Evolutionary conservation across 495 filamentous ascomycete species (phyloP).

Genomic region (Xanthoparmelia taractica): DNA sequence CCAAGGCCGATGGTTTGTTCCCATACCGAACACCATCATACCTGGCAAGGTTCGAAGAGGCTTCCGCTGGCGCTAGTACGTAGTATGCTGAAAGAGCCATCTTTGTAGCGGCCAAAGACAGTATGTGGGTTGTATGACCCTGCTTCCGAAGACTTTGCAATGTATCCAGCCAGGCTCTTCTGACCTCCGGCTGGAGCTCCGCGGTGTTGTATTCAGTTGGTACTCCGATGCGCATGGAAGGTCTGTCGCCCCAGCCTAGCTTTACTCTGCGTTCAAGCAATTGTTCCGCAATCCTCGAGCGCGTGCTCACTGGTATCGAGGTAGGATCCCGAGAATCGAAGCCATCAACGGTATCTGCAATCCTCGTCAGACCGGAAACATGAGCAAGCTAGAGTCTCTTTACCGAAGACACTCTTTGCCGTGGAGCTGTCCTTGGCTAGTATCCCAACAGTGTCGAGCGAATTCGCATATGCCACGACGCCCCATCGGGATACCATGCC

Average conservation of each 20-base stretch:
- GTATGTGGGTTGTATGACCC: conserved; percentile 61
- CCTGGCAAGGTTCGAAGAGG: conserved; percentile 93
- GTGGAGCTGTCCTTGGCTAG: conserved; percentile 46
- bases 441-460: conserved; percentile 87
- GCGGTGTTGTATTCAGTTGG: conserved; percentile 82
- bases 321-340: conserved; percentile 76
- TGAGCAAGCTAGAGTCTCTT: conserved; percentile 8
- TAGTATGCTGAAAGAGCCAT: conserved; percentile 91
- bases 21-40: conserved; percentile 95
- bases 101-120: conserved; percentile 78
- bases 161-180: conserved; percentile 57
- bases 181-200: conserved; percentile 64
- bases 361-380: neutral
- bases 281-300: conserved; percentile 36
- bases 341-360: conserved; percentile 42
- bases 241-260: conserved; percentile 21
- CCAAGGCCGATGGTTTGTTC: conserved; percentile 35
- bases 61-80: conserved; percentile 88
- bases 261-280: conserved; percentile 28
- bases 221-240: conserved; percentile 55
- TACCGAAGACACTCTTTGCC: conserved; percentile 52
- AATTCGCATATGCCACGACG: conserved; percentile 92
- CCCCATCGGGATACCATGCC: conserved; percentile 78
- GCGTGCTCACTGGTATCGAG: conserved; percentile 47
- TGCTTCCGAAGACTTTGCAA: conserved; percentile 48